Base-by-base conservation (phyloP, 768 basidiomycete species). In the Lentinula aciculospora region DNA sequence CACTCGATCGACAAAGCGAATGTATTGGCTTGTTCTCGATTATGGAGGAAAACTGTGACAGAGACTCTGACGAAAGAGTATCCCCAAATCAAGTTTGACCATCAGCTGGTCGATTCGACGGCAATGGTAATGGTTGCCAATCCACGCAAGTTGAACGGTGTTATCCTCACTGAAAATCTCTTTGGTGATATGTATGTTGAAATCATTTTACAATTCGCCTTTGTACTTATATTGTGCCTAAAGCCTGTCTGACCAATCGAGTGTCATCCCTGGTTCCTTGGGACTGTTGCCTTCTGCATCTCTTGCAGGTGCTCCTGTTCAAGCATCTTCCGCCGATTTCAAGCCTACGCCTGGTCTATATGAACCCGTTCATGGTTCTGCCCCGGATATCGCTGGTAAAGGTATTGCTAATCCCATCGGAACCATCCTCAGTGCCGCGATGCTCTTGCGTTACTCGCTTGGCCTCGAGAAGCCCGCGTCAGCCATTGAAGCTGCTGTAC, bases 1-100 rank as follows among this genome's bases (percentile, higher is more conserved):
- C 92, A 93, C 72, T 96, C 94, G 0, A 79, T 99, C 70, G 97
- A 99, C 79, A 99, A 99, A 74, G 97, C 97, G 55, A 99, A 99
- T 72, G 97, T 99, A 21, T 84, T 99, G 56, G 97, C 97, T 23
- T 91, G 85, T 67, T 96, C 93, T 34, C 78, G 97, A 49, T 76
- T 99, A 40, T 99, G 97, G 97, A 77, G 97, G 58, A 94, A 87
- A 70, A 89, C 92, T 21, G 96, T 97, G 55, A 88, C 83, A 2
- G 92, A 97, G 67, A 86, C 89, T 1, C 71, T 97, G 63, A 73
- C 81, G 49, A 81, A 81, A 31, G 97, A 99, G 70, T 98, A 89
- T 72, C 94, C 96, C 5, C 85, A 93, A 66, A 71, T 98, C 36
- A 80, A 82, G 64, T 73, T 98, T 47, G 88, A 95, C 68, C 97